A percentile compares a stretch with the other conserved stretches of the same genome.
phyloP scores from a whole-genome alignment of 2,329 filamentous ascomycete species.

The Blumeria hordei region DNA sequence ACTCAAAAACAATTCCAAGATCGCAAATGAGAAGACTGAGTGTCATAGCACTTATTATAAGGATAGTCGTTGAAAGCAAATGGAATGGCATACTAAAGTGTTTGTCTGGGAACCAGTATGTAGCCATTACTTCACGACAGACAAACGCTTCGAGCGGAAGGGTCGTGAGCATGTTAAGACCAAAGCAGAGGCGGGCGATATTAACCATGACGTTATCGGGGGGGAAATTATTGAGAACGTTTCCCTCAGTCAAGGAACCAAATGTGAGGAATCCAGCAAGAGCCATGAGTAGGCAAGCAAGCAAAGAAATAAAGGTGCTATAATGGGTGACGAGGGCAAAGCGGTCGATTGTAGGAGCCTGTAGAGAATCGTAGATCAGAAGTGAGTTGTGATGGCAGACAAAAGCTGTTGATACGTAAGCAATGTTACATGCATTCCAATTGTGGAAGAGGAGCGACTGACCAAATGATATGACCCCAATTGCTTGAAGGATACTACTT shows the following conservation, averaged over 20 bases:
- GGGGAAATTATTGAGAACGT: slow-evolving; percentile 95
- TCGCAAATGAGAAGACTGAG: slow-evolving; percentile 77
- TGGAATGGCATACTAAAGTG: slow-evolving; percentile 60
- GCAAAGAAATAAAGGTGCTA: slow-evolving; percentile 68
- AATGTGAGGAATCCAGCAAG: slow-evolving; percentile 81
- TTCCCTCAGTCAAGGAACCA: slow-evolving; percentile 74
- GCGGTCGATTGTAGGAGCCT: slow-evolving; percentile 83
- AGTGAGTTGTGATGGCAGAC: slow-evolving; percentile 84
- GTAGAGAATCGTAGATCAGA: slow-evolving; percentile 86
- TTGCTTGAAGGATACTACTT: slow-evolving; percentile 74
- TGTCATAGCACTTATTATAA: slow-evolving; percentile 57
- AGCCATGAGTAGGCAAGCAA: slow-evolving; percentile 78
- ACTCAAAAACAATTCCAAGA: slow-evolving; percentile 78
- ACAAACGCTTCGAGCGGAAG: slow-evolving; percentile 93
- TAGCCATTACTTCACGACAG: slow-evolving; percentile 86
- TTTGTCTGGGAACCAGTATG: slow-evolving; percentile 40
- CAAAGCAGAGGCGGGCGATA: slow-evolving; percentile 81
- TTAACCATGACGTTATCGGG: slow-evolving; percentile 82
- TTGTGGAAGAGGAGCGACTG: slow-evolving; percentile 12
- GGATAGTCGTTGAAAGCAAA: slow-evolving; percentile 58
- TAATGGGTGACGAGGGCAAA: slow-evolving; percentile 87
- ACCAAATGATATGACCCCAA: slow-evolving; percentile 97
- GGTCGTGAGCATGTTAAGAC: slow-evolving; percentile 95
- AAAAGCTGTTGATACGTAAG: slow-evolving; percentile 23
- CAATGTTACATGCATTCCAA: slow-evolving; percentile 5